These are phyloP conservation scores for cucumber (Cucumis sativus) DNA, from an alignment of 306 rosid species.

Conservation along the genomic window Cucumber_9930_V3 NC_026657.2:28496001-28496500, in stretches of 20 bases:
- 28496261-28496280: not conserved
- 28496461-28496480: not conserved
- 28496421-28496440: not conserved
- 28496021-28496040: not conserved
- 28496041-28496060: not conserved
- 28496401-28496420: not conserved
- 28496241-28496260: not conserved
- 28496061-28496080: not conserved
- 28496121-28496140: not conserved
- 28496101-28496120: not conserved
- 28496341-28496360: not conserved
- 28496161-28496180: not conserved
- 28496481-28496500: conserved; percentile 31
- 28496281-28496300: not conserved
- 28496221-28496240: not conserved
- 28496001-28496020: not conserved
- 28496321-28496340: not conserved
- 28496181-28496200: too few relatives aligned
- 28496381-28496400: too few relatives aligned
- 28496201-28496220: too few relatives aligned
- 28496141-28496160: not conserved
- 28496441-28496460: not conserved
- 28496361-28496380: not conserved
- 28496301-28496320: not conserved
- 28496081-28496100: not conserved